Evolutionary conservation across 768 basidiomycete genomes (phyloP), one percentile per base, ranked within the genome.

Genomic region (Trametes sanguinea): DNA sequence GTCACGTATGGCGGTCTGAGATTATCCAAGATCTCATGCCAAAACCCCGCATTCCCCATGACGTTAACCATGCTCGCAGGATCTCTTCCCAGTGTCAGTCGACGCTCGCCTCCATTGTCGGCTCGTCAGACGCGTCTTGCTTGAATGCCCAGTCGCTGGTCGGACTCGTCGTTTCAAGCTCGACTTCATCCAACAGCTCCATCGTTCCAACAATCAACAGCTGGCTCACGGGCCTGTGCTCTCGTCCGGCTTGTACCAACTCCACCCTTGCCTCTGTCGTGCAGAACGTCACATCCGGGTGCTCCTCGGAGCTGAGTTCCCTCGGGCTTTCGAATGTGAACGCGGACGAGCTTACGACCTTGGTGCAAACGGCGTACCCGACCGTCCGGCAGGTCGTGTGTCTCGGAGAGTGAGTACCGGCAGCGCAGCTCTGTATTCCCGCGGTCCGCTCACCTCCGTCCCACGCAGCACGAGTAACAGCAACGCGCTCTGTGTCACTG

Each of bases 161-260:
- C 51, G 65, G 79, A 4, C 62, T 86, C 52, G 60, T 78, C 56
- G 62, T 75, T 29, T 66, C 73, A 22, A 63, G 68, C 58, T 50
- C 64, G 11, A 74, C 73, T 47, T 65, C 71, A 10, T 37, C 79
- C 11, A 75, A 75, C 53, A 65, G 71, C 16, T 82, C 83, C 9
- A 61, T 86, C 48, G 72, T 84, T n/a, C 64, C 67, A 4, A 76
- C 84, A 11, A 65, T 90, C 57, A 76, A 87, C 72, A 79, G 54
- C 43, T 92, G 90, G 90, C 73, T 90, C 51, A 77, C 73, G 0
- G 82, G 81, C 50, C 40, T 88, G 54, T 90, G 89, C 70, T 65
- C 78, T 16, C 74, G 75, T 48, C 74, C 74, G 3, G 71, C 82
- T 8, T 90, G 89, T 71, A 82, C 77, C 66, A 88, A 91, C 62